Evolutionary conservation across 192 early-diverging fungal genomes (phyloP), one percentile per base, ranked within the genome.

Genomic region (Mortierella alpina): DNA sequence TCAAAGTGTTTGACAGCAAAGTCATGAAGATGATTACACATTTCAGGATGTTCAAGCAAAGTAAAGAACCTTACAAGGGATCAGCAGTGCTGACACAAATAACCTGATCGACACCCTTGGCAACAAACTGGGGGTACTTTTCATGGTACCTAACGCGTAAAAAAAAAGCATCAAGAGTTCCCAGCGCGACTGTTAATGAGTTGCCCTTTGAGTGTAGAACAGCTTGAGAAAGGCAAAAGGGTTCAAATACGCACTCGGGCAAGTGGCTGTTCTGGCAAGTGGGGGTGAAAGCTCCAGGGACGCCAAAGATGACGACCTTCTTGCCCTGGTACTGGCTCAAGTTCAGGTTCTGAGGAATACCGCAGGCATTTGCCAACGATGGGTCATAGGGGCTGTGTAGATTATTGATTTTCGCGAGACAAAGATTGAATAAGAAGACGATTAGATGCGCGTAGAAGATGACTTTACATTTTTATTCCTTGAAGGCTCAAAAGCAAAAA

Each of bases 71-170:
- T 68, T 80, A 80, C 77, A 87, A 87, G 8, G 82, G 86, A 79
- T 89, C 88, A 1, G 74, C 59, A 5, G 84, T 83, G n/a, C 91
- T 85, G 50, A 94, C 77, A 68, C 93, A 94, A 7, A 90, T 85
- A 41, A 96, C 83, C 39, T 87, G 82, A 63, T 90, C 89, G 15
- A 93, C 88, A 58, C 93, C 93, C 84, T 92, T 93, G 40, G 75
- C 63, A 64, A 88, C 88, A 45, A 96, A 80, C 48, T 89, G 85
- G 69, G 74, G 80, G 46, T 82, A 71, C 31, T 83, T 77, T 66
- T 89, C 59, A 14, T 88, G 70, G 68, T 85, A 96, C 17, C 90
- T 91, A 15, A 56, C 39, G 5, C 1, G 11, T 5, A 41, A 15
- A 53, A 23, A 17, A 12, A 44, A 58, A n/a, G 55, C n/a, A 18